Conservation (phyloP, 352 stramenopile species). For the Halophytophthora polymorphica region DNA sequence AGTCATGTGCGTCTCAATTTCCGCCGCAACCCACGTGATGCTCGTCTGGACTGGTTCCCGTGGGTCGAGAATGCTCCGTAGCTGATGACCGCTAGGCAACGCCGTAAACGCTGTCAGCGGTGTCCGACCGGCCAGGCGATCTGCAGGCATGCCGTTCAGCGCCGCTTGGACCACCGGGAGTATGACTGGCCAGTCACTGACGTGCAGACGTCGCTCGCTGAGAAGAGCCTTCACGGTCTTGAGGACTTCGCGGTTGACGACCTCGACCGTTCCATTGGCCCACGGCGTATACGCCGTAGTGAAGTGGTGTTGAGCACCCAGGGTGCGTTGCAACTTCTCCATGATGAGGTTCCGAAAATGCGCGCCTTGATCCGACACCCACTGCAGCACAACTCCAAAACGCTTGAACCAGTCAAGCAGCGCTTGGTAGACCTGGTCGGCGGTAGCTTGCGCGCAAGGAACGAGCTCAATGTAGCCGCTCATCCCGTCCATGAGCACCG, state of each 20-base stretch:
- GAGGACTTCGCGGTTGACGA: conserved; percentile 24
- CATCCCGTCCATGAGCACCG: conserved; percentile 33
- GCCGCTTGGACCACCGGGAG: conserved; percentile 6
- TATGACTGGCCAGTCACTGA: not conserved
- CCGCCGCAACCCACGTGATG: conserved; percentile 4
- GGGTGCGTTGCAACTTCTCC: not conserved
- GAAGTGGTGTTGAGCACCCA: conserved; percentile 20
- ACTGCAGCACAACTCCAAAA: conserved; percentile 12
- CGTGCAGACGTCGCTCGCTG: not conserved
- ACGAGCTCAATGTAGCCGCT: conserved; percentile 22
- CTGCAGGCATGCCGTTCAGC: conserved; percentile 9
- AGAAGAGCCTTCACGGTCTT: not conserved
- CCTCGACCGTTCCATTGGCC: conserved; percentile 29
- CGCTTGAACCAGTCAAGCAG: conserved; percentile 22
- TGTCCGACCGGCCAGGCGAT: not conserved
- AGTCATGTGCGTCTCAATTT: conserved; percentile 1
- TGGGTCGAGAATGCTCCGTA: conserved; percentile 3
- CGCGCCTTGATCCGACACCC: conserved; percentile 19
- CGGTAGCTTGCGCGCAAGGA: conserved; percentile 4
- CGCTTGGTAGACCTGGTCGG: not conserved
- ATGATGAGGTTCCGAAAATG: conserved; percentile 28
- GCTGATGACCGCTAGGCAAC: conserved; percentile 1
- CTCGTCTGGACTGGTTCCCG: not conserved
- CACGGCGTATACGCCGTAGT: conserved; percentile 16
- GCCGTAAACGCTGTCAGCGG: conserved; percentile 14